These are phyloP conservation scores for Beauveria australis DNA, from an alignment of 2,329 filamentous ascomycete genomes.

Conservation along the genomic window DNA sequence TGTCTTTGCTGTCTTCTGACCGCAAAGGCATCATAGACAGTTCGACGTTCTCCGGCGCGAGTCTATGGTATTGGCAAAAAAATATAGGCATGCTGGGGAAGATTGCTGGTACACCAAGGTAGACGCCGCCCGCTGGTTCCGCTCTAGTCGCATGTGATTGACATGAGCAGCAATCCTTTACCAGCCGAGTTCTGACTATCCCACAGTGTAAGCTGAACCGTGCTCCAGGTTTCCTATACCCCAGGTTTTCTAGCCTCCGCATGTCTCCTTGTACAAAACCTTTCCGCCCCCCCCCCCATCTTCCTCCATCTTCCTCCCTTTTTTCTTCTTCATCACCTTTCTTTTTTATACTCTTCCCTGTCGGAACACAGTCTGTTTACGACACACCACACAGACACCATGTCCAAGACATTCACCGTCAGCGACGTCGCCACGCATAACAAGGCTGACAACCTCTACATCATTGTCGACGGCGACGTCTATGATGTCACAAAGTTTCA, in stretches of 20 bases:
- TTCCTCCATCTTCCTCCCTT: neutral
- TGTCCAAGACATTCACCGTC: slow-evolving; percentile 81
- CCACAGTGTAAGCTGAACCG: neutral
- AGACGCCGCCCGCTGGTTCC: neutral
- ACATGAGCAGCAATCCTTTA: slow-evolving; percentile 2
- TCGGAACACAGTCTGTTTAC: neutral
- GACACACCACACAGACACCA: slow-evolving; percentile 32
- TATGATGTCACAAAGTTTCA: slow-evolving; percentile 90
- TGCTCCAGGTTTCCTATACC: neutral
- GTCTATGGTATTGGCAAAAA: neutral
- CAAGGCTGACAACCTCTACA: slow-evolving; percentile 77
- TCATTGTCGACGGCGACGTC: slow-evolving; percentile 89
- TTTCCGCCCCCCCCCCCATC: neutral
- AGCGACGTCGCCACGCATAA: slow-evolving; percentile 88
- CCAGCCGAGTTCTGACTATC: slow-evolving; percentile 4
- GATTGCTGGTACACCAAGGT: neutral
- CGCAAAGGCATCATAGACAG: neutral
- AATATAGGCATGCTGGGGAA: neutral
- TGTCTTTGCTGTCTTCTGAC: neutral
- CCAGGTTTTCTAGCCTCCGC: slow-evolving; percentile 7
- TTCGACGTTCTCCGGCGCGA: neutral
- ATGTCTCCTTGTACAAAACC: slow-evolving; percentile 10
- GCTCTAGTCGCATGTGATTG: slow-evolving; percentile 10
- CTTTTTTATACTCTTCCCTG: slow-evolving; percentile 4
- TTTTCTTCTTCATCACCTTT: neutral